These are phyloP conservation scores for Noccaea caerulescens DNA, from an alignment of 345 rosid genomes.

Conservation along the genomic window DNA sequence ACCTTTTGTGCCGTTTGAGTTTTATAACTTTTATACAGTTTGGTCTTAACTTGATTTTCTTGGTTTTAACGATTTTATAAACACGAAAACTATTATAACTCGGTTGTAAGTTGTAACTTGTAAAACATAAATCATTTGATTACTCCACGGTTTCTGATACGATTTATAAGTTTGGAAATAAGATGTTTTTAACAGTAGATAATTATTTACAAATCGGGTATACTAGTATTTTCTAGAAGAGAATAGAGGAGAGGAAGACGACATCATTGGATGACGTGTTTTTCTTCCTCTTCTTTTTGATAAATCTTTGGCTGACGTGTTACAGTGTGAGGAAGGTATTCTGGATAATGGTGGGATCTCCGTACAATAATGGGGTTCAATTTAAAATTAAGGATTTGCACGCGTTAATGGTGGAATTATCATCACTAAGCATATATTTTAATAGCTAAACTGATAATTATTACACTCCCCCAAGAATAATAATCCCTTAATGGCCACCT, in stretches of 20 bases:
- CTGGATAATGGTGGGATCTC: conserved; percentile 34
- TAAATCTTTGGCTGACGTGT: conserved; percentile 18
- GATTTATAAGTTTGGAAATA: too few species aligned
- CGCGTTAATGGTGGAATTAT: conserved; percentile 39
- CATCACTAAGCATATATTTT: conserved; percentile 37
- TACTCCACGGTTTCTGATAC: not conserved
- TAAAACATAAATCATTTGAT: too few species aligned
- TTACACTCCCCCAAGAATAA: conserved; percentile 24
- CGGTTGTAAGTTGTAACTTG: too few species aligned
- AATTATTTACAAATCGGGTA: not conserved
- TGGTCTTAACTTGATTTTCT: not conserved
- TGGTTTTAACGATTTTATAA: not conserved
- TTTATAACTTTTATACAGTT: not conserved
- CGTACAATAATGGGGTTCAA: conserved; percentile 40
- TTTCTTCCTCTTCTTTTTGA: too few species aligned
- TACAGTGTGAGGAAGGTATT: conserved; percentile 27
- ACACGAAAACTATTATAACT: too few species aligned
- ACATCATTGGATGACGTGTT: not conserved
- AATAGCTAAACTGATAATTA: conserved; percentile 4
- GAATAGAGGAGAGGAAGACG: not conserved
- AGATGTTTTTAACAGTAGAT: not conserved
- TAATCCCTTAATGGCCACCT: conserved; percentile 31
- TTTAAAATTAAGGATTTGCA: conserved; percentile 41
- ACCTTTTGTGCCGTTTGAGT: too few species aligned
- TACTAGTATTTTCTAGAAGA: not conserved